phyloP scores from a whole-genome alignment of 2,329 filamentous ascomycete species.

The Calycina herbarum region DNA sequence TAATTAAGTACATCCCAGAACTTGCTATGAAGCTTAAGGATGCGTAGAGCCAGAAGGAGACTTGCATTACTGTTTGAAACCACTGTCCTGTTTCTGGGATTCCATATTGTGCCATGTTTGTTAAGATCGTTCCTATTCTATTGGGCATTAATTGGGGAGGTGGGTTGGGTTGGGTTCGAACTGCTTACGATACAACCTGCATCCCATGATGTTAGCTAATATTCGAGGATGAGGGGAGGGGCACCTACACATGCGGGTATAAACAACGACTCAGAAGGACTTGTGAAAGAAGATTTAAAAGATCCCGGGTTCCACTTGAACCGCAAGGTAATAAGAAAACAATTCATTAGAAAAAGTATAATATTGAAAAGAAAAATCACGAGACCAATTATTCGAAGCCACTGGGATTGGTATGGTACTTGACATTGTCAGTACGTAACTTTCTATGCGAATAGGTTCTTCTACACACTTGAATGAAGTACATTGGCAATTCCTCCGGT shows the following conservation, averaged over 20 bases:
- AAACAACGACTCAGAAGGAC: conserved; percentile 78
- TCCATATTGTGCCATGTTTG: conserved; percentile 78
- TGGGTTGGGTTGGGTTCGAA: conserved; percentile 48
- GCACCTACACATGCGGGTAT: conserved; percentile 63
- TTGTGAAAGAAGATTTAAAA: conserved; percentile 69
- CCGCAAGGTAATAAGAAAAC: conserved; percentile 62
- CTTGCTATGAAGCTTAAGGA: conserved; percentile 66
- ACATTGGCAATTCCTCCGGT: conserved; percentile 58
- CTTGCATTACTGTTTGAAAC: conserved; percentile 59
- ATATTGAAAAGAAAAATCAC: conserved; percentile 65
- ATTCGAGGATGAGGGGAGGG: background rate
- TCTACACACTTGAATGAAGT: conserved; percentile 51
- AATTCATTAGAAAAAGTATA: conserved; percentile 62
- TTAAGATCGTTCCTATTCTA: conserved; percentile 73
- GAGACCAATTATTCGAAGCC: conserved; percentile 58
- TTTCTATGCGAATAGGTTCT: conserved; percentile 11
- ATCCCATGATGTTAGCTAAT: background rate
- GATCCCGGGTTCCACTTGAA: conserved; percentile 71
- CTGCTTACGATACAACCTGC: conserved; percentile 47
- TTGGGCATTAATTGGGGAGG: conserved; percentile 20
- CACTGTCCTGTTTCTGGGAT: conserved; percentile 60
- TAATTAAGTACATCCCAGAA: conserved; percentile 70
- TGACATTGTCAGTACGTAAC: background rate
- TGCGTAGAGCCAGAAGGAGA: conserved; percentile 75
- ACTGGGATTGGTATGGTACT: conserved; percentile 55